Conservation (phyloP, 2,329 filamentous ascomycete genomes). For the Diaporthe vaccinii region DNA sequence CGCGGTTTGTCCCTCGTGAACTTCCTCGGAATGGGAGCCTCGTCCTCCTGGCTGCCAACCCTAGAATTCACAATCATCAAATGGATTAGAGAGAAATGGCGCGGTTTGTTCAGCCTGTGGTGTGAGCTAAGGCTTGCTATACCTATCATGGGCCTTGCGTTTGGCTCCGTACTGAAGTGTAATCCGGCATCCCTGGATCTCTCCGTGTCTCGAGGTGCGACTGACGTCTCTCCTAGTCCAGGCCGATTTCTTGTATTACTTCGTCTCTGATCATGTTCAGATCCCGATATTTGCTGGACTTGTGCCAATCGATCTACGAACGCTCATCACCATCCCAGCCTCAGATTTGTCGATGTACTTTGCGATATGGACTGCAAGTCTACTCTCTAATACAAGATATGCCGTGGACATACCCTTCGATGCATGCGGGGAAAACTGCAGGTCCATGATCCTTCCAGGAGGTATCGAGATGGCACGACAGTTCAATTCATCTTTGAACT, state of each 20-base stretch:
- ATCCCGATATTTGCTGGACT: conserved; percentile 7
- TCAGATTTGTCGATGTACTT: conserved; percentile 6
- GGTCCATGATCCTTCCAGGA: conserved; percentile 15
- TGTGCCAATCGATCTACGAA: conserved; percentile 2
- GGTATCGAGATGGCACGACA: conserved; percentile 3
- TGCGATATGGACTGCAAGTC: conserved; percentile 12
- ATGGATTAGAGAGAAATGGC: neutral
- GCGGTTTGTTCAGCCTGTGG: conserved; percentile 1
- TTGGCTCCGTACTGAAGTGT: conserved; percentile 15
- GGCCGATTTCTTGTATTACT: conserved; percentile 11
- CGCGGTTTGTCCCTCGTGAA: neutral
- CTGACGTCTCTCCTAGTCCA: neutral
- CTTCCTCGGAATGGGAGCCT: conserved; percentile 11
- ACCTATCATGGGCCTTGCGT: conserved; percentile 3
- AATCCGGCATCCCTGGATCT: neutral
- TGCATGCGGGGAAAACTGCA: neutral
- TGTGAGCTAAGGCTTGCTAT: conserved; percentile 12
- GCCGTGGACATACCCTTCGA: conserved; percentile 3
- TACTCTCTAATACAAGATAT: conserved; percentile 15
- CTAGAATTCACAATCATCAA: neutral
- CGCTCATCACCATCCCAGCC: neutral
- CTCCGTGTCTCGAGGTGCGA: neutral
- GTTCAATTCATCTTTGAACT: conserved; percentile 8
- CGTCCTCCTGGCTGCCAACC: neutral
- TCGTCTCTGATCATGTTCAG: neutral